Evolutionary conservation across 1,284 basidiomycete genomes (phyloP), one percentile per base, ranked within the genome.

Genomic region (Ganoderma leucocontextum): DNA sequence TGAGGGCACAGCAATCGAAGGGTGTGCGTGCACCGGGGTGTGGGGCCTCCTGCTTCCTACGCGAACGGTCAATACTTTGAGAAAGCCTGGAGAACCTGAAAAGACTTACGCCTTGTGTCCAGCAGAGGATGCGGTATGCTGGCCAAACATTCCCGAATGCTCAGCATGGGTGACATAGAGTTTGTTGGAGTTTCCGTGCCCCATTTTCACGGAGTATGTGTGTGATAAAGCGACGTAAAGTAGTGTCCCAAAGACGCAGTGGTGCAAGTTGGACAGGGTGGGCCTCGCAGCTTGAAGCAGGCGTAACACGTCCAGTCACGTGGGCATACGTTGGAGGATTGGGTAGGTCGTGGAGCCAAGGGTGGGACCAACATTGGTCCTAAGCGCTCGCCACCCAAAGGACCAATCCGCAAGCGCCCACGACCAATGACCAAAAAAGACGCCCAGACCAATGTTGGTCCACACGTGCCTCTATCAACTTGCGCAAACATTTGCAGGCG

Each of bases 1-100:
- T 96, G 41, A 98, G 87, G 0, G 96, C 91, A 75, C 97, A 99
- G 76, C 92, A 97, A 81, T 98, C 95, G 75, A 94, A 96, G 8
- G 95, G 93, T 0, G 94, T 94, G 67, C 84, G 83, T 66, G 86
- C 82, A 67, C 84, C 88, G 62, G 88, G 86, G 78, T 88, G 86
- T 12, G 86, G 85, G 44, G 85, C 88, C 78, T 92, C 86, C 33
- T 84, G 83, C 77, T 93, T 95, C 64, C 91, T 94, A 75, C 19
- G 38, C 22, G 44, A 25, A 60, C 47, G 29, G 22, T 39, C 5
- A 38, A 59, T 22, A 12, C 22, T 15, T 6, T 6, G 38, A 10
- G 29, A 39, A 60, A n/a, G 7, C 8, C 55, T 19, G 9, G 19
- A 4, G 29, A 36, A 63, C 19, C 63, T 52, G 41, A 39, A n/a